Evolutionary conservation across 306 rosid species (phyloP), one percentile per base, ranked within the genome.

Genomic region (Benincasa hispida): DNA sequence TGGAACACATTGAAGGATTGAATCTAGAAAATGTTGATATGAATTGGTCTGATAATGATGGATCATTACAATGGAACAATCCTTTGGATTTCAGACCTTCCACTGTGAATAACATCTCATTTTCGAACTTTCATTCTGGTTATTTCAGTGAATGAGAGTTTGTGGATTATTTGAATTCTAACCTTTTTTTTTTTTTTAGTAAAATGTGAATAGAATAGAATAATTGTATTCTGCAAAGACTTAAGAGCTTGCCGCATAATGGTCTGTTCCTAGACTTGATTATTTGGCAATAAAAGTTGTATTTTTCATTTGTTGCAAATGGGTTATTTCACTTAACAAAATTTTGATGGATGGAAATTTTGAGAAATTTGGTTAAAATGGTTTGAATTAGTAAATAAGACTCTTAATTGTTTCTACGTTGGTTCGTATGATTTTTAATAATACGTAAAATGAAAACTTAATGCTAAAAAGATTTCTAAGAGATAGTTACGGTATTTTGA

Each of bases 1-100:
- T 93, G 92, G 98, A 93, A 48, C 86, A 93, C 85, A 85, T 93
- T 28, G 83, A 87, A 79, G 97, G 92, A 39, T 83, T 91, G 75
- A 93, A 82, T 81, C 79, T 91, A 25, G 86, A 86, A 63, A 91
- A 91, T 78, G 91, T 91, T 53, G 76, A 87, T 62, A 93, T 93
- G 92, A 88, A 87, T 81, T 93, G 98, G 98, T 86, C 83, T 47
- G 81, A 76, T 67, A 77, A 70, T 41, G 81, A 70, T 41, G 61
- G 77, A 58, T 72, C 77, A 30, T 60, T 72, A 79, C 77, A 63
- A 32, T 89, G 98, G 98, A 88, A 90, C 53, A 87, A 86, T 81
- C 96, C 97, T 84, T 48, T 93, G 77, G 93, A 90, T 87, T 93
- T 93, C 78, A 86, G 67, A 77, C 79, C 98, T 37, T 82, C 90